A percentile compares a stretch with the other conserved stretches of the same genome.
Evolutionary conservation across 2,329 filamentous ascomycete species (phyloP).

Genomic region (Elsinoe batatas): DNA sequence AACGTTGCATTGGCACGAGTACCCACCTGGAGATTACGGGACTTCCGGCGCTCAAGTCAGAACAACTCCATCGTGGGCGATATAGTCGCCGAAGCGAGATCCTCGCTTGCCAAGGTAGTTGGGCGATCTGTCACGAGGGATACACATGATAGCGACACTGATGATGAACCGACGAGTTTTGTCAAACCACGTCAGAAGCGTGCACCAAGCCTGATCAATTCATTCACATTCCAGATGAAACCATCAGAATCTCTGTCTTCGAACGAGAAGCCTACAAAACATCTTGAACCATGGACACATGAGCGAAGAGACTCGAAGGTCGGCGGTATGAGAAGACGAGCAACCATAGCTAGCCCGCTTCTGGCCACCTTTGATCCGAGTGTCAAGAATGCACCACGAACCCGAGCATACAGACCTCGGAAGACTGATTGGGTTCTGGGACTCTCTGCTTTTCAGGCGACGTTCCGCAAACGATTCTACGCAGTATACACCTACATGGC

Average conservation of each 20-base stretch:
- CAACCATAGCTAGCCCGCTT: constrained; percentile 6
- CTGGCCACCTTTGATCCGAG: neutral
- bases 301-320: constrained; percentile 7
- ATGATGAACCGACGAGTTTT: constrained; percentile 28
- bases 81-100: constrained; percentile 31
- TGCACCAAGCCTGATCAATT: constrained; percentile 1
- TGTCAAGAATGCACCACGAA: neutral
- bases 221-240: constrained; percentile 1
- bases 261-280: neutral
- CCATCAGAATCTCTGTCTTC: neutral
- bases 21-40: constrained; percentile 77
- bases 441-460: constrained; percentile 69
- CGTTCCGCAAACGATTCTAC: constrained; percentile 71
- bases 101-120: constrained; percentile 24
- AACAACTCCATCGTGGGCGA: neutral
- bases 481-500: constrained; percentile 66
- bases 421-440: constrained; percentile 37
- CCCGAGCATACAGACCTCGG: neutral
- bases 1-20: constrained; percentile 78
- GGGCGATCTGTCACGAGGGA: constrained; percentile 5
- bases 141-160: constrained; percentile 35
- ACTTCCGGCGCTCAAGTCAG: constrained; percentile 12
- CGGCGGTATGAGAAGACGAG: neutral
- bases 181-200: neutral
- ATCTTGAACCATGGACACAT: neutral